A percentile compares a stretch with the other conserved stretches of the same genome.
phyloP scores from a whole-genome alignment of 1,284 basidiomycete species.

The Papiliotrema fonsecae region DNA sequence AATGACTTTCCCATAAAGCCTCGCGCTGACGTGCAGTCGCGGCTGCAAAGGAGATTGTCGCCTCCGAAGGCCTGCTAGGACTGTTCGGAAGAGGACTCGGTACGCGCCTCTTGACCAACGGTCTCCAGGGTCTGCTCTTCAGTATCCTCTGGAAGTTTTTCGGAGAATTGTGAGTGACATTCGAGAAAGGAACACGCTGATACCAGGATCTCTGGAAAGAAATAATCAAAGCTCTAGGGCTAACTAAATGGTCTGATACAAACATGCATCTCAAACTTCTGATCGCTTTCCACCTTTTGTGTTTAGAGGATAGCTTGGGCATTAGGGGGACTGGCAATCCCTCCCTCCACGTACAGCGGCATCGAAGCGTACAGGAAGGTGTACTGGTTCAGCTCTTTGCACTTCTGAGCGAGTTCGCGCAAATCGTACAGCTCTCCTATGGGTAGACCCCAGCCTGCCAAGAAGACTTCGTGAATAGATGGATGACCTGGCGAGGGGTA shows the following conservation, averaged over 20 bases:
- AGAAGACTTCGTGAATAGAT: conserved; percentile 34
- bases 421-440: conserved; percentile 51
- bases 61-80: conserved; percentile 59
- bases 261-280: no score
- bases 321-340: conserved; percentile 49
- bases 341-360: conserved; percentile 47
- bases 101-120: conserved; percentile 77
- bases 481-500: conserved; percentile 18
- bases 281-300: no score
- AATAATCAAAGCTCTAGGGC: no score
- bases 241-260: no score
- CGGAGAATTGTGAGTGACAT: conserved; percentile 62
- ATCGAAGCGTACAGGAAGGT: conserved; percentile 48
- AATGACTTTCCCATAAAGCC: no score
- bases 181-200: no score
- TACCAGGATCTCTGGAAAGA: no score
- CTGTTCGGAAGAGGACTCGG: conserved; percentile 79
- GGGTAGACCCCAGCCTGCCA: conserved; percentile 37
- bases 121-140: conserved; percentile 79
- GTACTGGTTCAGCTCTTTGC: conserved; percentile 35
- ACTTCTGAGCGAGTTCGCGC: conserved; percentile 39
- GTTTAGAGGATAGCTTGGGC: conserved; percentile 42
- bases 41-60: conserved; percentile 57
- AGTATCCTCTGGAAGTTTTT: conserved; percentile 79
- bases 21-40: conserved; percentile 17